Percentiles rank a stretch among this genome's conserved stretches.
Evolutionary conservation across 352 stramenopile species (phyloP).

Genomic region (Phytophthora parvispora): DNA sequence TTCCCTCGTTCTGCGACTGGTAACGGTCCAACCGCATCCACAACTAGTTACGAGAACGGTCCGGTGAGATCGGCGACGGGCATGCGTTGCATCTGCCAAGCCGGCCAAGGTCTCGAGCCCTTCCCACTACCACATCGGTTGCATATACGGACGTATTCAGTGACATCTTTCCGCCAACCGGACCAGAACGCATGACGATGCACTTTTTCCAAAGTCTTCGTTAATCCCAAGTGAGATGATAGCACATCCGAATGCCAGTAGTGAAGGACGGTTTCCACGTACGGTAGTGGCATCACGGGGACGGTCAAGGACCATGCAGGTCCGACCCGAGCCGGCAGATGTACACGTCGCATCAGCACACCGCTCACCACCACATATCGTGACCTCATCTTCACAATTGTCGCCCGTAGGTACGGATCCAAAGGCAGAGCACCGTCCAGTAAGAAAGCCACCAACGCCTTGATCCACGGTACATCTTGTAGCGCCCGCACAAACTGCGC

Average conservation of each 20-base stretch:
- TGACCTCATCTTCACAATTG: neutral
- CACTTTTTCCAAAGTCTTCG: constrained; percentile 5
- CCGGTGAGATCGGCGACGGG: constrained; percentile 3
- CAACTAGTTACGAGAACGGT: neutral
- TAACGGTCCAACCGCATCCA: neutral
- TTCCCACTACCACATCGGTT: neutral
- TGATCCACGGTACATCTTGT: neutral
- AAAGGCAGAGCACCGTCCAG: constrained; percentile 1
- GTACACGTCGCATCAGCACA: constrained; percentile 4
- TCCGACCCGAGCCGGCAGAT: neutral
- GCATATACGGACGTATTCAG: constrained; percentile 1
- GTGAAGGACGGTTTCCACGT: constrained; percentile 13
- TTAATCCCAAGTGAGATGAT: constrained; percentile 3
- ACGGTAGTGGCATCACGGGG: neutral
- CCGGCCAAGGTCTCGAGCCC: constrained; percentile 1
- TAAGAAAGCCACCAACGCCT: constrained; percentile 6
- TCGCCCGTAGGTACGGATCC: constrained; percentile 1
- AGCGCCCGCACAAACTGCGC: neutral
- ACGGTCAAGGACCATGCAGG: constrained; percentile 3
- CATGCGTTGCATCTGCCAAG: constrained; percentile 7
- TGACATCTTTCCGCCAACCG: neutral
- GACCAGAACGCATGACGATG: constrained; percentile 3
- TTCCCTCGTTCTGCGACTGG: neutral
- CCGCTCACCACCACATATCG: neutral
- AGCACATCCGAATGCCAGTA: constrained; percentile 12